These are phyloP conservation scores for Nicotiana otophora DNA, from an alignment of 257 asterid genomes.

Conservation along the genomic window DNA sequence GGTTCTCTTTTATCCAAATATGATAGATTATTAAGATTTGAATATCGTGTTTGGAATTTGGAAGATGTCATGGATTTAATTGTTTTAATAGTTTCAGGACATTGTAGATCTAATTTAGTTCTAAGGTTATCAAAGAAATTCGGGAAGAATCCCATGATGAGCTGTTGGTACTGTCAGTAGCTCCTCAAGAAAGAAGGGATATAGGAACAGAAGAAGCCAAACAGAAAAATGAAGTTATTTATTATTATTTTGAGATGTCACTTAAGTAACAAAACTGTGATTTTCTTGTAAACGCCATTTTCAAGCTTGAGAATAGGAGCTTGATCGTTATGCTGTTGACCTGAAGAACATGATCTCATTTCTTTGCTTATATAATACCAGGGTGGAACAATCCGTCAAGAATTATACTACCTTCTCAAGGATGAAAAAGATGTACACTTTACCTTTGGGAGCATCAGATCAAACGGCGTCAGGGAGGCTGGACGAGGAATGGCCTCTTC, in stretches of 20 bases:
- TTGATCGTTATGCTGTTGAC: background rate
- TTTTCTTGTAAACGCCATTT: background rate
- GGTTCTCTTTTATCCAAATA: background rate
- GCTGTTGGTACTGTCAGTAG: background rate
- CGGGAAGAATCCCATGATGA: background rate
- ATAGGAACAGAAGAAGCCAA: background rate
- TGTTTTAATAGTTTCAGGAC: background rate
- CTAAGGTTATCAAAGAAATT: background rate
- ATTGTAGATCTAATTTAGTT: background rate
- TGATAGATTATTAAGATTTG: background rate
- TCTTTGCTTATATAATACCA: conserved; percentile 14
- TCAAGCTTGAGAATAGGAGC: background rate
- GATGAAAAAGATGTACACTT: conserved; percentile 57
- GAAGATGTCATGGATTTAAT: background rate
- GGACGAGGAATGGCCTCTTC: conserved; percentile 70
- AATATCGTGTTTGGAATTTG: background rate
- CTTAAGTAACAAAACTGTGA: background rate
- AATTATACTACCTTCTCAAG: conserved; percentile 61
- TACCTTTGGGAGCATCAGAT: conserved; percentile 46
- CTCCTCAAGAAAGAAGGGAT: background rate
- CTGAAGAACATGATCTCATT: background rate
- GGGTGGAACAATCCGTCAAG: conserved; percentile 76
- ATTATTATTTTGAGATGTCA: background rate
- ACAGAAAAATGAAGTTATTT: background rate
- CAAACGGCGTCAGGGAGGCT: conserved; percentile 47